Evolutionary conservation across 805 yeast genomes (phyloP).

Genomic region (Candida vaughaniae): DNA sequence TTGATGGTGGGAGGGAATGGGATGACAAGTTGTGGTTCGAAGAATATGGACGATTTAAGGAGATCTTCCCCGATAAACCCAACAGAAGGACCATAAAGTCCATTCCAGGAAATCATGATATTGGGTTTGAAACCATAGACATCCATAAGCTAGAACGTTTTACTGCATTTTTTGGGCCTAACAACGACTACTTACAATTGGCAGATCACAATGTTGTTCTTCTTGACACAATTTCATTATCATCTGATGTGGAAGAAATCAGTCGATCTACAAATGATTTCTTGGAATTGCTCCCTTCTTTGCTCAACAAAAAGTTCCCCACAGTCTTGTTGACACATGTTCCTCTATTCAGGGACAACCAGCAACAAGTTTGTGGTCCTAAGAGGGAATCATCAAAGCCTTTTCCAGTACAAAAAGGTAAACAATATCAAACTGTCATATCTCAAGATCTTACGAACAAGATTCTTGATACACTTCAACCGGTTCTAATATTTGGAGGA

Average conservation of each 20-base stretch:
- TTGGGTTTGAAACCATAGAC: constrained; percentile 83
- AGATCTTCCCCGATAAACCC: constrained; percentile 60
- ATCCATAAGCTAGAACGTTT: constrained; percentile 61
- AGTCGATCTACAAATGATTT: constrained; percentile 54
- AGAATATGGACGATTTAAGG: constrained; percentile 68
- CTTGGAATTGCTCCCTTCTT: constrained; percentile 34
- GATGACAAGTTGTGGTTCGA: constrained; percentile 59
- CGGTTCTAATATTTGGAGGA: constrained; percentile 76
- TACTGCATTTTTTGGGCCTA: constrained; percentile 67
- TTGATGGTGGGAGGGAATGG: constrained; percentile 95
- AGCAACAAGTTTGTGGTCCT: constrained; percentile 68
- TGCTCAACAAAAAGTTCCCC: constrained; percentile 42
- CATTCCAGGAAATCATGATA: constrained; percentile 93
- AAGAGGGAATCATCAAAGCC: constrained; percentile 61
- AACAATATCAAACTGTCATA: constrained; percentile 85
- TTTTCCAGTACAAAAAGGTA: constrained; percentile 73
- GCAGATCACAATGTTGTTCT: constrained; percentile 73
- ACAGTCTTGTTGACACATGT: constrained; percentile 80
- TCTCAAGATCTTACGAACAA: constrained; percentile 55
- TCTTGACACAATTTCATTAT: constrained; percentile 77
- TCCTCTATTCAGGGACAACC: constrained; percentile 74
- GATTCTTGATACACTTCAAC: constrained; percentile 58
- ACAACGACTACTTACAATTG: constrained; percentile 53
- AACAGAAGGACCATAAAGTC: constrained; percentile 37
- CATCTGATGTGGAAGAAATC: constrained; percentile 52